Conservation (phyloP, 495 filamentous ascomycete genomes). For the Aspergillus conjunctus region DNA sequence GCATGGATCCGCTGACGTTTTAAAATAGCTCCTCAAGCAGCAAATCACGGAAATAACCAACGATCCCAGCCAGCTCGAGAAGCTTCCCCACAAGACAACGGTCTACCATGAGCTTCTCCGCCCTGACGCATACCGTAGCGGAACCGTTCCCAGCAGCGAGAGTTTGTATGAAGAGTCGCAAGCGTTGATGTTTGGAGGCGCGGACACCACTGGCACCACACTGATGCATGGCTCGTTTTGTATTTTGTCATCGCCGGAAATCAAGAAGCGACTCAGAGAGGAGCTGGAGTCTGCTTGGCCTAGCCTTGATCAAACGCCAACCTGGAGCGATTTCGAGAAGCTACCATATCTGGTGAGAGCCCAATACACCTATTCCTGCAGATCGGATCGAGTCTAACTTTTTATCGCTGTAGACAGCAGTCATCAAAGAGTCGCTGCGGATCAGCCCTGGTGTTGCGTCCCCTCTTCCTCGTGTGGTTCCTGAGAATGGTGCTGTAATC, state of each 20-base stretch:
- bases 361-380: no score
- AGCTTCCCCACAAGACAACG: conserved; percentile 14
- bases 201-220: conserved; percentile 9
- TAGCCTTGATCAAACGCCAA: background rate
- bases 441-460: conserved; percentile 15
- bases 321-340: conserved; percentile 7
- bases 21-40: conserved; percentile 8
- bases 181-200: conserved; percentile 15
- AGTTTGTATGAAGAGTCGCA: conserved; percentile 17
- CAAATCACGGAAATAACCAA: conserved; percentile 10
- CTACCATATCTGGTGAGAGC: conserved; percentile 13
- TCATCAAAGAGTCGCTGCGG: conserved; percentile 16
- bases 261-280: conserved; percentile 1
- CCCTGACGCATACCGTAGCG: conserved; percentile 9
- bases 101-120: conserved; percentile 18
- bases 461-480: conserved; percentile 14
- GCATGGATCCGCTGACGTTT: background rate
- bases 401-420: conserved; percentile 2
- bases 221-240: conserved; percentile 16
- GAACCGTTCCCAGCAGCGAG: conserved; percentile 2
- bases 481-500: conserved; percentile 5
- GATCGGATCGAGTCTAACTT: background rate
- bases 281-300: conserved; percentile 8
- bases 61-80: conserved; percentile 2
- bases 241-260: background rate